Conservation (phyloP, 2,329 filamentous ascomycete genomes). For the Fusarium solani-melongenae region DNA sequence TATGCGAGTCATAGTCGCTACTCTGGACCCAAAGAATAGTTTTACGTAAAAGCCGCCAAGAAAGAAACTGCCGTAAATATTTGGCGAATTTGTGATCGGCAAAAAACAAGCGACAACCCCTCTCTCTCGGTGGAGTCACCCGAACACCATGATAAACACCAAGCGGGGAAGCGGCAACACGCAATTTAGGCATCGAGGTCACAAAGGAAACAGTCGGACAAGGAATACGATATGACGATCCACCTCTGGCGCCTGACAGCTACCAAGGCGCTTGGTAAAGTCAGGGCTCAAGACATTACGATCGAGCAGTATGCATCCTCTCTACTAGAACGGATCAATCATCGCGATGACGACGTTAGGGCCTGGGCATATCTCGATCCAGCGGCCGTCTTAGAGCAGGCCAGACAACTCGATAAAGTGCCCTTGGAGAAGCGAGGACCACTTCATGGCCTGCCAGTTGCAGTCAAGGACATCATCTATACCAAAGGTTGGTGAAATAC, state of each 20-base stretch:
- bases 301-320: slow-evolving; percentile 63
- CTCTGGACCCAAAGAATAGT: neutral
- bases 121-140: neutral
- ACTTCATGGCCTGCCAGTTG: slow-evolving; percentile 67
- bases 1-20: neutral
- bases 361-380: slow-evolving; percentile 63
- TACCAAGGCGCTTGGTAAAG: slow-evolving; percentile 51
- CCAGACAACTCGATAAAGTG: slow-evolving; percentile 60
- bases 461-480: slow-evolving; percentile 69
- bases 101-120: neutral
- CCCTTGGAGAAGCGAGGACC: slow-evolving; percentile 60
- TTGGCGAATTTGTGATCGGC: neutral
- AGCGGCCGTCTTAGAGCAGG: slow-evolving; percentile 58
- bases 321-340: slow-evolving; percentile 56
- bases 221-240: neutral
- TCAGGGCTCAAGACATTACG: slow-evolving; percentile 55
- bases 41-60: neutral
- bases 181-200: neutral
- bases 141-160: neutral
- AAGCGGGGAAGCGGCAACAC: neutral
- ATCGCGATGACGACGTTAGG: slow-evolving; percentile 57
- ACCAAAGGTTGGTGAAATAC: slow-evolving; percentile 60
- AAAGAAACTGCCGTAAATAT: neutral
- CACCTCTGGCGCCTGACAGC: slow-evolving; percentile 49
- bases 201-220: neutral